phyloP scores from a whole-genome alignment of 306 rosid species.

The Fagus crenata region DNA sequence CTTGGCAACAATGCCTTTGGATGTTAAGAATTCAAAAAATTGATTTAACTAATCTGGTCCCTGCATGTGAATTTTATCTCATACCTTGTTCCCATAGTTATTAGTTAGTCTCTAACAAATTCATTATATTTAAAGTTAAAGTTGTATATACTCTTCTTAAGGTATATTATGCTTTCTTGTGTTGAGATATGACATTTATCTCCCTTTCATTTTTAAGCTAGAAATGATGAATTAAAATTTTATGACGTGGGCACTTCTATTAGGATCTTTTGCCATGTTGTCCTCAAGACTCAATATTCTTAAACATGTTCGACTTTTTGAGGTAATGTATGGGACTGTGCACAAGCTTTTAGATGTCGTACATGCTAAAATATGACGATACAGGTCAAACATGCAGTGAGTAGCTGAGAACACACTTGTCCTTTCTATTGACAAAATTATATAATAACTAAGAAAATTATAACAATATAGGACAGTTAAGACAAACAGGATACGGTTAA shows the following conservation, averaged over 20 bases:
- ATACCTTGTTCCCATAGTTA: not conserved
- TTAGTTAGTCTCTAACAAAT: not conserved
- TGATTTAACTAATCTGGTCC: not conserved
- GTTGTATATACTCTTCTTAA: not conserved
- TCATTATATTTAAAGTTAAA: not conserved
- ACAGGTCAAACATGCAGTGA: not conserved
- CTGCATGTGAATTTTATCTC: not conserved
- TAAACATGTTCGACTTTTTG: not conserved
- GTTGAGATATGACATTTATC: not conserved
- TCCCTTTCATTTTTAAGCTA: not conserved
- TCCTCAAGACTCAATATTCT: not conserved
- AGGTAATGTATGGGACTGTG: not conserved
- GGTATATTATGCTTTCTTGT: not conserved
- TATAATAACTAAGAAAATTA: not conserved
- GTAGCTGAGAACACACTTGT: not conserved
- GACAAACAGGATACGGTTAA: not conserved
- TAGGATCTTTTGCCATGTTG: not conserved
- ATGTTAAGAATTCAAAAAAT: not conserved
- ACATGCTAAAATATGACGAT: not conserved
- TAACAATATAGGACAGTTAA: not conserved
- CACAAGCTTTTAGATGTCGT: not conserved
- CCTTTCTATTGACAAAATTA: not conserved
- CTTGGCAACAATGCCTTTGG: not conserved
- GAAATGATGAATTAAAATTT: not conserved
- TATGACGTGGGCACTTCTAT: not conserved